Conservation (phyloP, 176 grass and related monocot species). For the Carex cristatella region DNA sequence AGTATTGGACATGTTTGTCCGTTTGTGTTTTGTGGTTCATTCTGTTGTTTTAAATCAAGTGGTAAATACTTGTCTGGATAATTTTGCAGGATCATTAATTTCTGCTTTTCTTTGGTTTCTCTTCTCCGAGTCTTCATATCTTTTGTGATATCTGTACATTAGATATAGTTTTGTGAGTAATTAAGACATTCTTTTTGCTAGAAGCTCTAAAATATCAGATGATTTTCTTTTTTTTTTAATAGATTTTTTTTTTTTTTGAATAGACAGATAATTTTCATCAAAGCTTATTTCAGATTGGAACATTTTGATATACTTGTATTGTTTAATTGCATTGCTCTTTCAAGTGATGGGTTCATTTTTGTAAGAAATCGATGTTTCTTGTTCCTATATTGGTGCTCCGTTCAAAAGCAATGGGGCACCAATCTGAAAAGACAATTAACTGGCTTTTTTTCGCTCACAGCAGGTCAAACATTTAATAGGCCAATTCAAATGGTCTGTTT, state of each 20-base stretch:
- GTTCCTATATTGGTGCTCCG: neutral
- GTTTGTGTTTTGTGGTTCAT: neutral
- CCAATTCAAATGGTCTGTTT: neutral
- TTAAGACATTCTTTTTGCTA: neutral
- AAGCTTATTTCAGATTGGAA: neutral
- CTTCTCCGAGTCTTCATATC: neutral
- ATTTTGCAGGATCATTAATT: neutral
- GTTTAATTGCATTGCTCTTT: neutral
- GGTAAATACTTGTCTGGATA: neutral
- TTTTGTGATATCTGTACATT: neutral
- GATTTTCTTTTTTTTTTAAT: too few species aligned
- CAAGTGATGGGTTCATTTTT: neutral
- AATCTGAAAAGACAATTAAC: neutral
- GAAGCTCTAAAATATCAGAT: neutral
- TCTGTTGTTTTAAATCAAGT: neutral
- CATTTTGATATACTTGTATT: neutral
- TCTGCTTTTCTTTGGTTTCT: neutral
- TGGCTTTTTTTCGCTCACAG: neutral
- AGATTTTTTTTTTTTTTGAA: too few species aligned
- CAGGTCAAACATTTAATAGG: neutral
- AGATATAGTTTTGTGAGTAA: neutral
- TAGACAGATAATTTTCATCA: neutral
- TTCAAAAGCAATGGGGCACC: neutral
- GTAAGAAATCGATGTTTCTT: neutral
- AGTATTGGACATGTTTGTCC: neutral